Evolutionary conservation across 2,329 filamentous ascomycete genomes (phyloP).

Genomic region (Sarocladium oryzae): DNA sequence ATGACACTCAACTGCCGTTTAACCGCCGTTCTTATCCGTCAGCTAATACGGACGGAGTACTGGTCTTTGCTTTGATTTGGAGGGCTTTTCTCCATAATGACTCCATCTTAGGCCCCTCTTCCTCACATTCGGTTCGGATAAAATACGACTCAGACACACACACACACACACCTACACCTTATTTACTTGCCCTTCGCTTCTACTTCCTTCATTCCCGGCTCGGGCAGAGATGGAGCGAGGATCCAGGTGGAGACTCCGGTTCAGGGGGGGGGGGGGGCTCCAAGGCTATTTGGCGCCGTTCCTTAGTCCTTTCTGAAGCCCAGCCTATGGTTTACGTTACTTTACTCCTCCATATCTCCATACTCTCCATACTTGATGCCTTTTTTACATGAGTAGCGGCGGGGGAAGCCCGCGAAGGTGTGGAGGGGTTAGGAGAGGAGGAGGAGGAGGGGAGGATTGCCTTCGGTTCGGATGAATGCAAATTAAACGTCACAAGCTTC

Average conservation of each 20-base stretch:
- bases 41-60: too few relatives aligned
- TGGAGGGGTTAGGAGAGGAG: too few relatives aligned
- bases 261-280: too few relatives aligned
- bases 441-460: neutral
- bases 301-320: too few relatives aligned
- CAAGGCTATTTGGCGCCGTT: too few relatives aligned
- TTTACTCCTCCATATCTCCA: too few relatives aligned
- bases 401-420: conserved; percentile 8
- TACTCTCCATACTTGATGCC: neutral
- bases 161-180: too few relatives aligned
- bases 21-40: conserved; percentile 1
- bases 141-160: neutral
- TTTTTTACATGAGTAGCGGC: neutral
- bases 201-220: neutral
- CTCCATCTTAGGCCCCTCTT: neutral
- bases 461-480: conserved; percentile 6
- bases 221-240: conserved; percentile 3
- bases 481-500: neutral
- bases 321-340: too few relatives aligned
- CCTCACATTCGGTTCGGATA: neutral
- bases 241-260: too few relatives aligned
- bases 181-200: neutral
- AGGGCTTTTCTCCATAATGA: too few relatives aligned
- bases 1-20: conserved; percentile 1
- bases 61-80: too few relatives aligned